Percentiles rank a stretch among this genome's conserved stretches.
Conservation (phyloP, 805 yeast species). For the Jamesozyma jinghongensis region DNA sequence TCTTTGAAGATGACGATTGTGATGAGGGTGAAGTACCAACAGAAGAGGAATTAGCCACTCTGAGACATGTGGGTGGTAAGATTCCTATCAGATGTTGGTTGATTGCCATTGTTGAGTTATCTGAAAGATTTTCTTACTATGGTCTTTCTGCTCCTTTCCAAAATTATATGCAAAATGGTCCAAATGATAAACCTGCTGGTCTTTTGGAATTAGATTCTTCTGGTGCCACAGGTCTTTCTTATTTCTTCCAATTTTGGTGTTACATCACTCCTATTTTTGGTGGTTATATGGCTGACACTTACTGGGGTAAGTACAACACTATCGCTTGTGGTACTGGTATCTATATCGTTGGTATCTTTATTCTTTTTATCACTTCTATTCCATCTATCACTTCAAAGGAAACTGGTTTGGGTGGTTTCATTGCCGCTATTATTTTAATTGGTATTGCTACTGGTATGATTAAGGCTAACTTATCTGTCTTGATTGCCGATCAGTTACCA, state of each 20-base stretch:
- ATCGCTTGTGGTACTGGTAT: constrained; percentile 51
- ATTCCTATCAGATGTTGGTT: constrained; percentile 43
- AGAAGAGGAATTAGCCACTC: constrained; percentile 22
- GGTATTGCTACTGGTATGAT: constrained; percentile 79
- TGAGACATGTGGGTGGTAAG: constrained; percentile 32
- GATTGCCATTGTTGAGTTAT: constrained; percentile 60
- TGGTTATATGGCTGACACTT: constrained; percentile 67
- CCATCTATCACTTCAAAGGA: constrained; percentile 43
- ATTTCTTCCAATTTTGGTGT: constrained; percentile 75
- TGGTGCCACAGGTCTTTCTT: constrained; percentile 63
- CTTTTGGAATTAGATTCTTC: constrained; percentile 50
- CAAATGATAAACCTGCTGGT: constrained; percentile 38
- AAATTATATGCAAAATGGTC: constrained; percentile 62
- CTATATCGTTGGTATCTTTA: constrained; percentile 53
- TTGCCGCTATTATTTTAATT: constrained; percentile 37
- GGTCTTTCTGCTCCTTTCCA: constrained; percentile 70
- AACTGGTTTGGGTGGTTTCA: constrained; percentile 56
- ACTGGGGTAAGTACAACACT: constrained; percentile 62
- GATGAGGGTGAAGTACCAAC: constrained; percentile 55
- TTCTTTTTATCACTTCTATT: constrained; percentile 60
- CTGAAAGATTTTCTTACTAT: constrained; percentile 75
- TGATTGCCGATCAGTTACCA: constrained; percentile 69
- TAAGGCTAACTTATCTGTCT: constrained; percentile 58
- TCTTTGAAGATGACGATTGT: constrained; percentile 54
- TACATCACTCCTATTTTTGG: constrained; percentile 73